Percentiles rank a stretch among this genome's conserved stretches.
phyloP scores from a whole-genome alignment of 2,329 filamentous ascomycete genomes.

The Bertia moriformis region DNA sequence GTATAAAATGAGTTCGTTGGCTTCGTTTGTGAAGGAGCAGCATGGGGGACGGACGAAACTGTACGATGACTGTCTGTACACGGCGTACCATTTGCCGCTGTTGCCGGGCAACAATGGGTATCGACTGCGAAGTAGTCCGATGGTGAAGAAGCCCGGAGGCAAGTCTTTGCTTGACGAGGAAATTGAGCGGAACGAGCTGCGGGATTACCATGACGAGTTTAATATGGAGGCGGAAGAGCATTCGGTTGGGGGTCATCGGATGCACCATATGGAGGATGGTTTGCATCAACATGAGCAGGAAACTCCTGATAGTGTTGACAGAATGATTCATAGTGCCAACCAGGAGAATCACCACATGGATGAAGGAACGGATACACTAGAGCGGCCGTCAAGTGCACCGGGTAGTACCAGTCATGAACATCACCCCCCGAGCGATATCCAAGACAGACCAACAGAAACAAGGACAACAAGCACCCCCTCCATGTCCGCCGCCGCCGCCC shows the following conservation, averaged over 20 bases:
- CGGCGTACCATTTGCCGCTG: slow-evolving; percentile 52
- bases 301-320: neutral
- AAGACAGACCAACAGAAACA: neutral
- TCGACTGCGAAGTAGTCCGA: slow-evolving; percentile 49
- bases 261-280: no score
- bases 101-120: slow-evolving; percentile 49
- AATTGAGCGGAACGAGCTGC: slow-evolving; percentile 52
- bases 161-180: slow-evolving; percentile 54
- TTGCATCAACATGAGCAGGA: neutral
- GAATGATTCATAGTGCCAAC: neutral
- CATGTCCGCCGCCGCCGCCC: neutral
- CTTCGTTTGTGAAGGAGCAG: slow-evolving; percentile 47
- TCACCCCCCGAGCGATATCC: neutral
- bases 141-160: slow-evolving; percentile 52
- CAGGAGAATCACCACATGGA: neutral
- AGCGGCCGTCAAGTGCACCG: no score
- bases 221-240: slow-evolving; percentile 17
- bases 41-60: slow-evolving; percentile 53
- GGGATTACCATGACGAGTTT: slow-evolving; percentile 52
- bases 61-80: slow-evolving; percentile 58
- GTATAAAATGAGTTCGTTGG: slow-evolving; percentile 47
- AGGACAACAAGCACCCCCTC: neutral
- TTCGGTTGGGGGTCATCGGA: neutral
- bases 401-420: neutral
- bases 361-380: neutral